Evolutionary conservation across 176 grass and related monocot species (phyloP).

Genomic region (Bothriochloa decipiens): DNA sequence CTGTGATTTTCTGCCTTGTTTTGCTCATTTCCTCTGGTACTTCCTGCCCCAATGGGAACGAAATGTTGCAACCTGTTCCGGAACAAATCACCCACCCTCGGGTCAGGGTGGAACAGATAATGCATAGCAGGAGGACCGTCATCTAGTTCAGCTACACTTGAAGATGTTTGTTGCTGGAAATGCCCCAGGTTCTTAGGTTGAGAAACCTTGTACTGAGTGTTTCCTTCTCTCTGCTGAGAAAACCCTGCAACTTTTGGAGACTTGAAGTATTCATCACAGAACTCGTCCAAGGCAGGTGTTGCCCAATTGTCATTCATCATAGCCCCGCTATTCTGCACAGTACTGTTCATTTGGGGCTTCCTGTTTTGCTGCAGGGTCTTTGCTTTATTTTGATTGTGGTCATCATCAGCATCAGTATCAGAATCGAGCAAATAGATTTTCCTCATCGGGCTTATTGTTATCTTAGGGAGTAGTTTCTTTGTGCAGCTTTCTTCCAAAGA

Average conservation of each 20-base stretch:
- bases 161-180: slow-evolving; percentile 46
- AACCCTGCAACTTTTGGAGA: slow-evolving; percentile 48
- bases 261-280: slow-evolving; percentile 84
- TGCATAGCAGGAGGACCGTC: slow-evolving; percentile 58
- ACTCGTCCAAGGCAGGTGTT: slow-evolving; percentile 86
- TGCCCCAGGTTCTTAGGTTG: slow-evolving; percentile 34
- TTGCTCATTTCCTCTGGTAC: slow-evolving; percentile 41
- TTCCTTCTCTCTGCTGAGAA: slow-evolving; percentile 37
- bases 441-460: slow-evolving; percentile 70
- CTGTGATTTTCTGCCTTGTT: slow-evolving; percentile 42
- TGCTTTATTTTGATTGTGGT: slow-evolving; percentile 43
- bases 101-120: slow-evolving; percentile 78
- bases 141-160: slow-evolving; percentile 32
- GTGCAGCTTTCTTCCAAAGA: slow-evolving; percentile 69
- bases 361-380: slow-evolving; percentile 31
- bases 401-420: slow-evolving; percentile 76
- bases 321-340: neutral
- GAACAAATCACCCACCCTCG: slow-evolving; percentile 60
- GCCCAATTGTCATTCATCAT: slow-evolving; percentile 50
- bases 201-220: slow-evolving; percentile 40
- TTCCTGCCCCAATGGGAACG: slow-evolving; percentile 59
- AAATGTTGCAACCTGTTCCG: slow-evolving; percentile 60
- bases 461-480: slow-evolving; percentile 70
- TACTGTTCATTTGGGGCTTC: slow-evolving; percentile 31
- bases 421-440: slow-evolving; percentile 86